Base-by-base conservation (phyloP, 169 alveolate species). In the Plasmodium ovale region DNA sequence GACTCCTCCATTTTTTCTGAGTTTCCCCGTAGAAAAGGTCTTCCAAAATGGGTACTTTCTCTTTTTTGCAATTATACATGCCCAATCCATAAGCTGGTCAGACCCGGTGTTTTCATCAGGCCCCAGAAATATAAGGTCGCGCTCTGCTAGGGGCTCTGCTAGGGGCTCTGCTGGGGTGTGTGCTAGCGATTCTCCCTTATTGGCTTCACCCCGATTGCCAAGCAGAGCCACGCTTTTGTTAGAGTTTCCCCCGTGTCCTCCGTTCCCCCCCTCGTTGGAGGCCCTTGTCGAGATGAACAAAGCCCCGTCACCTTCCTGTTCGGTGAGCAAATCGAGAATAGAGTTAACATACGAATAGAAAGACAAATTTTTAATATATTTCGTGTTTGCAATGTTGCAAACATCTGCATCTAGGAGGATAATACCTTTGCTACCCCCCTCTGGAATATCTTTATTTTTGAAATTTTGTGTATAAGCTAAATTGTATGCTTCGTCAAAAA, bases 61-160 rank as follows among this genome's bases (percentile, higher is more conserved):
- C 35, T 71, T 82, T 53, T 88, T 89, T 35, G 97, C 97, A 14
- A 92, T 92, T 73, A 85, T 62, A 44, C 96, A 92, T 14, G 97
- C 97, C 97, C 97, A 94, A 90, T 95, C 97, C 97, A 94, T 93
- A 35, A 95, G 71, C 12, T 95, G 94, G n/a, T 96, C 97, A 0
- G 97, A 92, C 16, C 96, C 97, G 0, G 97, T 92, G 58, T 92
- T 92, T 89, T 93, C 97, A 44, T 94, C 96, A 4, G 96, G 96
- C 0, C 96, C 96, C 19, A 90, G 42, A 71, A 93, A 93, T 33
- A 77, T 77, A 19, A 77, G 35, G 33, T 72, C 87, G n/a, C 27
- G 25, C 27, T 72, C 91, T 39, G 54, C 87, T 16, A 77, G 77
- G 1, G 79, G 84, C 44, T 72, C 44, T 44, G 73, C 68, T 42